phyloP scores from a whole-genome alignment of 371 early-diverging fungal genomes.

The Coemansia sp. region DNA sequence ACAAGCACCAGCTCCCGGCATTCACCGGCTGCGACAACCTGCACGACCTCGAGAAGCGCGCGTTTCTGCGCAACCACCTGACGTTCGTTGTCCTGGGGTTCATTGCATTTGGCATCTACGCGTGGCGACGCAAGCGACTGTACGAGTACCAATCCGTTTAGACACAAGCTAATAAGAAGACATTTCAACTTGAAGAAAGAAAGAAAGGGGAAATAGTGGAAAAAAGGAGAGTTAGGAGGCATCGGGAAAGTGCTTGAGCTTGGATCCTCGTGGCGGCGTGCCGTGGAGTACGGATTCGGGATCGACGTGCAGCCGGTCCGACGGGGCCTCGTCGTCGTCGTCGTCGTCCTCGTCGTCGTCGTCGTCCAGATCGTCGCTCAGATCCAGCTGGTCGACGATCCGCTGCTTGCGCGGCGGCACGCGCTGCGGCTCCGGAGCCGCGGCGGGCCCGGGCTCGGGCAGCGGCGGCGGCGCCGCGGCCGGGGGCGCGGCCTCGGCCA shows the following conservation, averaged over 20 bases:
- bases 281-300: constrained; percentile 31
- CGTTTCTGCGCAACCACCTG: constrained; percentile 27
- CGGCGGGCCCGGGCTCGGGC: too few species aligned
- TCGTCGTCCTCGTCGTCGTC: constrained; percentile 17
- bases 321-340: constrained; percentile 22
- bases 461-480: too few species aligned
- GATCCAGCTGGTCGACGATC: constrained; percentile 20
- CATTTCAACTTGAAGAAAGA: background rate
- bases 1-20: constrained; percentile 19
- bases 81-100: constrained; percentile 24
- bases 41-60: constrained; percentile 3
- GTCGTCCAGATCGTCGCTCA: constrained; percentile 7
- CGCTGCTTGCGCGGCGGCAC: constrained; percentile 12
- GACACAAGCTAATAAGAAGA: background rate
- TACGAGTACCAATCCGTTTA: background rate
- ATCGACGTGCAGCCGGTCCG: constrained; percentile 9
- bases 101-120: constrained; percentile 29
- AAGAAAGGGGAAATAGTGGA: background rate
- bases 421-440: background rate
- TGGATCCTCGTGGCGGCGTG: constrained; percentile 37
- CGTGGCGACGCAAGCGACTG: constrained; percentile 25
- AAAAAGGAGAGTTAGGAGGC: constrained; percentile 2
- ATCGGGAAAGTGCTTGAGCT: constrained; percentile 23
- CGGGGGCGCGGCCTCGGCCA: background rate
- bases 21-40: constrained; percentile 14